Evolutionary conservation across 2,329 filamentous ascomycete species (phyloP).

Genomic region (Trichothecium sympodiale): DNA sequence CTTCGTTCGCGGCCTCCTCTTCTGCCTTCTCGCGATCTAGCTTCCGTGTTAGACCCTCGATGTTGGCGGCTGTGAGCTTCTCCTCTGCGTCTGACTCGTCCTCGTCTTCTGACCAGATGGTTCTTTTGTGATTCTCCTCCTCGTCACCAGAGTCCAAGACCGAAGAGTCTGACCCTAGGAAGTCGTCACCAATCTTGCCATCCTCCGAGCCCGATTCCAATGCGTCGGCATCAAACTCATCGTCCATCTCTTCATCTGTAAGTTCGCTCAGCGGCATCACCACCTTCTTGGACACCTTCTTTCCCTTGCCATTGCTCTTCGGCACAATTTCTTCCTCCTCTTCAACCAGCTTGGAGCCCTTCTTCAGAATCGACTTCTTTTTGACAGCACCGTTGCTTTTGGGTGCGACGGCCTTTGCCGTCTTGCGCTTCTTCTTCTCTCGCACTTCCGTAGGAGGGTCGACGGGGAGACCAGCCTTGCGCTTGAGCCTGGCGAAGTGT

Average conservation of each 20-base stretch:
- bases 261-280: constrained; percentile 33
- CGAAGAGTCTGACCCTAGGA: constrained; percentile 45
- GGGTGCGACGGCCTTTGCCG: constrained; percentile 19
- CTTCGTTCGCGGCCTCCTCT: constrained; percentile 73
- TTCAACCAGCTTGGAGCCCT: constrained; percentile 22
- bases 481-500: constrained; percentile 68
- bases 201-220: too few relatives aligned
- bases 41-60: constrained; percentile 79
- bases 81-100: constrained; percentile 83
- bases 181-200: constrained; percentile 43
- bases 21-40: constrained; percentile 67
- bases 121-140: constrained; percentile 32
- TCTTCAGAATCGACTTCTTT: constrained; percentile 19
- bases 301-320: constrained; percentile 22
- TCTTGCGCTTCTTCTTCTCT: constrained; percentile 48
- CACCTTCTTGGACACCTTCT: constrained; percentile 11
- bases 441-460: constrained; percentile 44
- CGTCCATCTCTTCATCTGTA: constrained; percentile 25
- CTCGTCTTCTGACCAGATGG: constrained; percentile 93
- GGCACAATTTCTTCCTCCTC: constrained; percentile 16
- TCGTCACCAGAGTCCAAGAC: constrained; percentile 63
- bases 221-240: constrained; percentile 34
- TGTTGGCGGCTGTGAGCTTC: constrained; percentile 88
- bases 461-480: constrained; percentile 66
- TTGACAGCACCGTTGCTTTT: constrained; percentile 11